Evolutionary conservation across 345 rosid species (phyloP), one percentile per base, ranked within the genome.

Genomic region (Capsella bursapastoris): DNA sequence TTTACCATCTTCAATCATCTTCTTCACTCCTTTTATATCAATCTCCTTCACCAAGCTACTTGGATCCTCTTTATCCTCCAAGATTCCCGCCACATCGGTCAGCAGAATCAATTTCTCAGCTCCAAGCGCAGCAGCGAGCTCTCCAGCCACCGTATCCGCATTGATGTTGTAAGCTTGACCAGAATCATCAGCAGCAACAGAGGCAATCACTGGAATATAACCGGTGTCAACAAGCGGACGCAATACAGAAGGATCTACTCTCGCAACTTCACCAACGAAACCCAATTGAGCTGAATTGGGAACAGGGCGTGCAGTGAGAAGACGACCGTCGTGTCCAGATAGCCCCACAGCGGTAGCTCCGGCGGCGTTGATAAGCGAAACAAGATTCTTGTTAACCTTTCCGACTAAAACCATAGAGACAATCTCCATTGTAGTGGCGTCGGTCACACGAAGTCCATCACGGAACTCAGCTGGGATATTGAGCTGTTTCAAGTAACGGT

Each of bases 331-430:
- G 81, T 90, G 87, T 44, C 97, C 98, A 0, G 95, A 94, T 27
- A 91, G 81, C 1, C 96, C 98, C 2, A 90, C 89, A 0, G 96
- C 97, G 4, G 93, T 91, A 10, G 92, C 97, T 8, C 95, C 98
- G 0, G 97, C 95, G 38, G 82, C 83, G 64, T 90, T 91, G 57
- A 94, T 87, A 9, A 87, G 86, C 0, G 96, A 87, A 1, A 94
- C 98, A 0, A 94, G 77, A 63, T 84, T 86, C 73, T 94, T 94
- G 69, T 94, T 91, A 10, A 94, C 98, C 49, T 85, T 90, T 0
- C 98, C 97, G 7, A 91, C 89, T 32, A 94, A 72, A 18, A 94
- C 98, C 98, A 91, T 94, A 4, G 98, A 94, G 18, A 94, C 98
- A 51, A 89, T 86, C 80, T 94, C 96, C 98, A 94, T 91, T 6